Evolutionary conservation across 192 early-diverging fungal genomes (phyloP), one percentile per base, ranked within the genome.

Genomic region (Coemansia sp.): DNA sequence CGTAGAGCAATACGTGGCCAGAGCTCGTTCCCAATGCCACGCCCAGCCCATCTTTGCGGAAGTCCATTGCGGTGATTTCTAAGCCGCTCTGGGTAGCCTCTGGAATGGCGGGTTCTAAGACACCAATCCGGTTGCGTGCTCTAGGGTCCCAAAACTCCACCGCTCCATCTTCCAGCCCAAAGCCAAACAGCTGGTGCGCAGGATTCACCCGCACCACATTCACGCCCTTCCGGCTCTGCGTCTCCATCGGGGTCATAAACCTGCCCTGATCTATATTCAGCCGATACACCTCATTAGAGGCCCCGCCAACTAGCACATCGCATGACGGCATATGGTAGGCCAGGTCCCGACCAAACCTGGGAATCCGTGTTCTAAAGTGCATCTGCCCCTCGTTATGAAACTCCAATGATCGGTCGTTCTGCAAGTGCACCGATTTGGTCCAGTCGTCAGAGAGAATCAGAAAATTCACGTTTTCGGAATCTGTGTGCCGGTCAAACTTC

Each of bases 121-220:
- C 55, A 6, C 94, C 94, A 39, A 98, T 83, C 6, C 86, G 68
- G 6, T 83, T 87, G 5, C 86, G 55, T 11, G 85, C 82, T 50
- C 92, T 82, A 19, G 94, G 91, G 75, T 99, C 91, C 94, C 94
- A 99, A 60, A 99, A 95, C 80, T 97, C 94, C 15, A 95, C 82
- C 0, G 80, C 68, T 20, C 94, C 94, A 68, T 92, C 82, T 57
- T 89, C 84, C 6, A 91, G 87, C 36, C 96, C 96, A 48, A 93
- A 89, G 21, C 87, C 91, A 64, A 90, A 91, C 53, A 98, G 81
- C 67, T 93, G 88, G 80, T 98, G 94, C 1, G 92, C 93, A 6
- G 93, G 92, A 64, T 91, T 95, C 62, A 97, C 86, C 26, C 82
- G 66, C 16, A 83, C 75, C 20, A 81, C 82, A 61, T 90, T 90